Evolutionary conservation across 352 stramenopile genomes (phyloP).

Genomic region (Globisporangium perplexum): DNA sequence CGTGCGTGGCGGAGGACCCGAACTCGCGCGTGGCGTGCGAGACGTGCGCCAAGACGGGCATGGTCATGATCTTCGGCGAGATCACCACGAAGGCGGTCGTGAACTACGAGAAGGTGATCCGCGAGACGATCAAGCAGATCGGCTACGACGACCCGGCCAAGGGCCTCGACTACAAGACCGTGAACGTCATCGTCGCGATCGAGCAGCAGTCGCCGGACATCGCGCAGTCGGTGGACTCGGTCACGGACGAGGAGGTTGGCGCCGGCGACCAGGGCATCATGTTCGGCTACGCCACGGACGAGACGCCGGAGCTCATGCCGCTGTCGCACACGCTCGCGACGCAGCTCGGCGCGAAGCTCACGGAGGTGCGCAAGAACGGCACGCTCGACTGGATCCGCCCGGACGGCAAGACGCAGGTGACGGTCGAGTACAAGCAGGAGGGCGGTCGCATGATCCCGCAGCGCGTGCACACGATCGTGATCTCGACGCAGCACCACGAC

Average conservation of each 20-base stretch:
- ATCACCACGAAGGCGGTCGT: slow-evolving; percentile 99
- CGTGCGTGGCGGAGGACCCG: slow-evolving; percentile 97
- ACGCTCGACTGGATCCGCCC: slow-evolving; percentile 98
- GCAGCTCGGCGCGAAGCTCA: slow-evolving; percentile 94
- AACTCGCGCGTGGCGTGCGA: slow-evolving; percentile 98
- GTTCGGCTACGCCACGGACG: slow-evolving; percentile 96
- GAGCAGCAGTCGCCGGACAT: slow-evolving; percentile 99
- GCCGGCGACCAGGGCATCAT: slow-evolving; percentile 96
- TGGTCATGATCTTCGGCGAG: slow-evolving; percentile 99
- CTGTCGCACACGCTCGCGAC: slow-evolving; percentile 97
- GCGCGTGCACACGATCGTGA: slow-evolving; percentile 98
- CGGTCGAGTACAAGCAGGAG: slow-evolving; percentile 97
- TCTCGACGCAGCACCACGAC: slow-evolving; percentile 99
- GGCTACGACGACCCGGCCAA: slow-evolving; percentile 99
- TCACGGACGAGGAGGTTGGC: slow-evolving; percentile 96
- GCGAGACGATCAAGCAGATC: slow-evolving; percentile 98
- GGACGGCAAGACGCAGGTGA: slow-evolving; percentile 99
- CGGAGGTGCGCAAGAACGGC: slow-evolving; percentile 98
- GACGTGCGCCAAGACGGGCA: slow-evolving; percentile 98
- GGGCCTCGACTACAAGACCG: slow-evolving; percentile 99
- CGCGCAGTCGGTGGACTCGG: slow-evolving; percentile 96
- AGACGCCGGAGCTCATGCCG: slow-evolving; percentile 97
- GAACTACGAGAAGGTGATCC: slow-evolving; percentile 99
- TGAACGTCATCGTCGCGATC: slow-evolving; percentile 99
- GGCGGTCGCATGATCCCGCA: slow-evolving; percentile 93